Base-by-base conservation (phyloP, 73 alveolate species). In the Paramecium primaurelia region DNA sequence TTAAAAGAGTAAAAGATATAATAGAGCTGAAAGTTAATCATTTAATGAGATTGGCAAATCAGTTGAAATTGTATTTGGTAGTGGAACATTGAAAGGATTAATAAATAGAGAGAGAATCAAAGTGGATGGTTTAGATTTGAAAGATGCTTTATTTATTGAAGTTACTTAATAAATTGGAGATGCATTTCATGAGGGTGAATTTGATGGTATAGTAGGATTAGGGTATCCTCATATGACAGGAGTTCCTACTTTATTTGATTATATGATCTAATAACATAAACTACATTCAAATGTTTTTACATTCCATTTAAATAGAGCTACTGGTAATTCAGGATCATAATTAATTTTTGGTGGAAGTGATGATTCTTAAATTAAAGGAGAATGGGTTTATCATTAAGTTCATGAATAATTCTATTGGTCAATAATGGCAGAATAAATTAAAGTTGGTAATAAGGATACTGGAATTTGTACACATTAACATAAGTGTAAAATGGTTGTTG, bases 371-470 rank as follows among this genome's bases (percentile, higher is more conserved):
- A 80, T 80, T 42, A 71, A 87, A 60, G 96, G 96, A 8, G 94
- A 92, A 71, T 59, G 88, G 71, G 54, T 42, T 8, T 92, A 37
- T 32, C 93, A 92, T 71, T 14, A 87, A 6, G 91, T 87, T 12
- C 71, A 80, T 86, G 96, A 92, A 18, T 38, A 92, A 87, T 86
- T 68, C 49, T 86, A 92, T 86, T 92, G 96, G 96, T 80, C 96
- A n/a, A 86, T 92, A 12, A 71, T 83, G 40, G 88, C 91, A 36
- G 93, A 92, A 51, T 58, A 92, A 49, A 92, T 92, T 28, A 87
- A 42, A 44, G 90, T 92, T 51, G 92, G 93, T 26, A 80, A 64
- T n/a, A 86, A 59, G 54, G 80, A 92, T 69, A 60, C 93, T 18
- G 86, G 91, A 25, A 58, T 92, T 14, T 92, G 96, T 49, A 25